Conservation (phyloP, 2,329 filamentous ascomycete genomes). For the Cladophialophora yegresii region DNA sequence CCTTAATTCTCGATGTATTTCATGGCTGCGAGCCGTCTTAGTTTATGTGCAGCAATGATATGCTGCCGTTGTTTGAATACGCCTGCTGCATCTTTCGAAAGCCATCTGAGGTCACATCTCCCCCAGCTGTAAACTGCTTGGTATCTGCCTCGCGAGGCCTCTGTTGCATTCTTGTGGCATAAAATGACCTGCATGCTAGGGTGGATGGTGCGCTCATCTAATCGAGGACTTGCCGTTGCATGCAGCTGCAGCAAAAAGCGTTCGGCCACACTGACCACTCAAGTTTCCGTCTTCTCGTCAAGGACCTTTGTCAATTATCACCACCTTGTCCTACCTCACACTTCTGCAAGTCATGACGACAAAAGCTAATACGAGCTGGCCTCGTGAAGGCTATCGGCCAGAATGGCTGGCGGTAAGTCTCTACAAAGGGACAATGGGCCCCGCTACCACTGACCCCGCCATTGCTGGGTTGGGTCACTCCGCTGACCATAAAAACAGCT, state of each 20-base stretch:
- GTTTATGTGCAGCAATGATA: background rate
- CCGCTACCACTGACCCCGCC: slow-evolving; percentile 1
- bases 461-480: too few relatives aligned
- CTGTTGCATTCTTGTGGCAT: background rate
- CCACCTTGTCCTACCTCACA: background rate
- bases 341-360: slow-evolving; percentile 7
- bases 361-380: slow-evolving; percentile 15
- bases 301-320: background rate
- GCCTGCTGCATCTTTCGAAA: background rate
- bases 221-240: background rate
- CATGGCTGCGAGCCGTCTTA: background rate
- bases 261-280: background rate
- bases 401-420: slow-evolving; percentile 33
- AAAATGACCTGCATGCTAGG: background rate
- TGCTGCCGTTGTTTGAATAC: background rate
- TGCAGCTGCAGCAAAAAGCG: background rate
- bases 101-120: background rate
- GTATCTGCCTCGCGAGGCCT: background rate
- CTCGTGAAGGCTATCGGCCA: slow-evolving; percentile 29
- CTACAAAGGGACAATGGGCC: background rate
- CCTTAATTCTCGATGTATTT: background rate
- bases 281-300: background rate
- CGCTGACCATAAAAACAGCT: slow-evolving; percentile 20
- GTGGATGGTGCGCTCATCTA: background rate
- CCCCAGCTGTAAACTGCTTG: background rate